Evolutionary conservation across 805 yeast species (phyloP), one percentile per base, ranked within the genome.

Genomic region (Candida incommunis): DNA sequence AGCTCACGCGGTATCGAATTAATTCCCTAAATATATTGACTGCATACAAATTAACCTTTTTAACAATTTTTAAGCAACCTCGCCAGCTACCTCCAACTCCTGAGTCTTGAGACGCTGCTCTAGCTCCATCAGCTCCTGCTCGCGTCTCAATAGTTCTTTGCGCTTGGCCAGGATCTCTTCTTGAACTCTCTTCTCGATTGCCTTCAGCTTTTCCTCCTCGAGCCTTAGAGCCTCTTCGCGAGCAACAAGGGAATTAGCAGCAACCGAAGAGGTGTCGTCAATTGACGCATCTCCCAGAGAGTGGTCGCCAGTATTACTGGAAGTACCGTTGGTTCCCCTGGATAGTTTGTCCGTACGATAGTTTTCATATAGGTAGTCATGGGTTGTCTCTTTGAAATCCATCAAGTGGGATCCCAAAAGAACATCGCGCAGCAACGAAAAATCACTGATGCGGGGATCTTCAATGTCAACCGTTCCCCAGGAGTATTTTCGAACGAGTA

Each of bases 191-290:
- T 80, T 86, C 65, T 87, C 96, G 60, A 83, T 84, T 40, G 84
- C 82, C 57, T 73, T 79, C 58, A 87, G 71, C 65, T 94, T 75
- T 64, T 84, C 95, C 65, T 87, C 96, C 64, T 87, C 96, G 44
- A 80, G 68, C 56, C 83, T 78, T 56, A 86, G 82, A 65, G 85
- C 94, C 64, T 85, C 95, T 62, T 87, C 96, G 63, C 90, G 83
- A 34, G 77, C 75, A 43, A 72, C n/a, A 25, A 26, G 42, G 3
- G 42, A 11, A 5, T 16, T 34, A 9, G 34, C 40, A 26, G 45
- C 23, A 7, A 21, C 41, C 23, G 27, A 20, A 18, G 42, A 4
- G 27, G 20, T 26, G 37, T 20, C 42, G 25, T 13, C 21, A n/a
- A 29, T 4, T 2, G 21, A 22, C 20, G 37, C 26, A 3, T 43